phyloP scores from a whole-genome alignment of 1,284 basidiomycete species.

The Ceratobasidium sp. region DNA sequence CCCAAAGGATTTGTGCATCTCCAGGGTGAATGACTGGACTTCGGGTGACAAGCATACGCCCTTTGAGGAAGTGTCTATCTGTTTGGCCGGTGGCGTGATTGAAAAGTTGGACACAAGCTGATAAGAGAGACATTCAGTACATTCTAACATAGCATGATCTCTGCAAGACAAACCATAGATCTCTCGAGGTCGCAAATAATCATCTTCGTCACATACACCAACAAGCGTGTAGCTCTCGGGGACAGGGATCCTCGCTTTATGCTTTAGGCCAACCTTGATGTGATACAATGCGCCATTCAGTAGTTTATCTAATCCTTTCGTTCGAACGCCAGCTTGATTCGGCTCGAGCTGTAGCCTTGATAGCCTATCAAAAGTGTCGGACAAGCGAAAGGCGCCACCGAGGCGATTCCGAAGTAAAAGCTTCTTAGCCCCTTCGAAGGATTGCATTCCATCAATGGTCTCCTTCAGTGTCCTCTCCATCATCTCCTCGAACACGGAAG shows the following conservation, averaged over 20 bases:
- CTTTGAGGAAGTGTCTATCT: conserved; percentile 17
- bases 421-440: conserved; percentile 55
- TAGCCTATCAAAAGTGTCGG: conserved; percentile 60
- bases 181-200: conserved; percentile 38
- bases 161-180: conserved; percentile 41
- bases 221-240: conserved; percentile 70
- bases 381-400: conserved; percentile 60
- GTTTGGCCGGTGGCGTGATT: conserved; percentile 28
- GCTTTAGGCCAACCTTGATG: conserved; percentile 73
- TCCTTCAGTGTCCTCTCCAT: conserved; percentile 60
- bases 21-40: conserved; percentile 43
- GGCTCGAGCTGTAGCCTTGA: conserved; percentile 59
- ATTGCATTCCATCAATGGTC: conserved; percentile 42
- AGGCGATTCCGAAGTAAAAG: conserved; percentile 51
- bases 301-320: conserved; percentile 61
- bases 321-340: conserved; percentile 58
- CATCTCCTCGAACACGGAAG: conserved; percentile 12
- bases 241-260: conserved; percentile 73
- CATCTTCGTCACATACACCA: conserved; percentile 56
- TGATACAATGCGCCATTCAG: conserved; percentile 62
- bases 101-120: conserved; percentile 40
- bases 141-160: not conserved
- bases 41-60: conserved; percentile 41
- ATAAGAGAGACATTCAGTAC: no score
- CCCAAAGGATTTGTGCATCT: conserved; percentile 42